Evolutionary conservation across 108 stramenopile species (phyloP), one percentile per base, ranked within the genome.

Genomic region (Cyclotella distinguenda): DNA sequence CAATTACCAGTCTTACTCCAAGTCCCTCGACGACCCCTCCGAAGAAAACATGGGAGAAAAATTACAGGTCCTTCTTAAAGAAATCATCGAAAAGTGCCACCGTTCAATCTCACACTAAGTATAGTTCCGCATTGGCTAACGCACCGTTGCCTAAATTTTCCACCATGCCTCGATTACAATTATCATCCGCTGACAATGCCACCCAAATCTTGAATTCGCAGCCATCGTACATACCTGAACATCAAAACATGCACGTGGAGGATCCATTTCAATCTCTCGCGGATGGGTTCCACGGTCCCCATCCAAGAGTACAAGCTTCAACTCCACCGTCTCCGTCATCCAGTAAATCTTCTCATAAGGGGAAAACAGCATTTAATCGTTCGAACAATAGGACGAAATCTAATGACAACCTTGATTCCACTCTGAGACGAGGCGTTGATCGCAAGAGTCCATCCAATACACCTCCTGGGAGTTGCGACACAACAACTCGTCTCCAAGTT

Each of bases 11-110:
- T 31, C 52, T 74, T 23, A 64, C 62, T 2, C 56, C 44, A 3
- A 72, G 70, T 65, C 83, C 80, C 18, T 66, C 69, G 12, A 64
- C 78, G 5, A 78, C 80, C 7, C 78, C 77, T 16, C 77, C 77
- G 30, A 83, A 80, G 48, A 85, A 85, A 60, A 66, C 68, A 5
- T 85, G 84, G 84, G 84, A 85, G 67, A 68, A 58, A n/a, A 78
- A 82, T 26, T 85, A 82, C 52, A 74, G 62, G 44, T 79, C 73
- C 8, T 85, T 85, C 53, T 66, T 85, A 22, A 68, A 54, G 42
- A 64, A 60, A 65, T 50, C 58, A 40, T 59, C 32, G 32, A 44
- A 52, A 54, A 16, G 10, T n/a, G 35, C 38, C 38, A 10, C 18
- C 1, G 35, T 39, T 2, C 55, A 34, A 18, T 27, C 55, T 1